Base-by-base conservation (phyloP, 768 basidiomycete species). In the Tulasnella sp. region DNA sequence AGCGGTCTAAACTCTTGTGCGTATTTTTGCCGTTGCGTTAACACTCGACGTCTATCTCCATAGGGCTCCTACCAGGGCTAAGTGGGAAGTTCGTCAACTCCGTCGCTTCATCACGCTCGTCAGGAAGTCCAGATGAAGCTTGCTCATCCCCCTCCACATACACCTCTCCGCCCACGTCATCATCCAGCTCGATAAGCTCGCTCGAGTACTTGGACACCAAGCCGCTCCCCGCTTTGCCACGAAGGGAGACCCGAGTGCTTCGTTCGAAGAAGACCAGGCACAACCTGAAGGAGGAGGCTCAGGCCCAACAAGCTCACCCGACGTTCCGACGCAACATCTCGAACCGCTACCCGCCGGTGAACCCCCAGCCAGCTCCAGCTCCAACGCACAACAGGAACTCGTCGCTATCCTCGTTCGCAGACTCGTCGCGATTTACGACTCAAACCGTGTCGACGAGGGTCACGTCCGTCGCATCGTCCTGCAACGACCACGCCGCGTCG, bases 301-400 rank as follows among this genome's bases (percentile, higher is more conserved):
- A n/a, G n/a, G n/a, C n/a, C 26, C 69, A 36, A 14, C 47, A n/a
- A 70, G 5, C 32, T 9, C 17, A 7, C 19, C 1, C 8, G 34
- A 1, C 64, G 41, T 35, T 70, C 37, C 69, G 47, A 35, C 69
- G 69, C 26, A 70, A 52, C 35, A 35, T 70, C 32, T 44, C 69
- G 42, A 70, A 39, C 47, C 47, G 67, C 0, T 68, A 68, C 29
- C 67, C 67, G 5, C 39, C 67, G 19, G 41, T 35, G n/a, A 14
- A 19, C 26, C 11, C 64, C 7, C 22, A 36, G 26, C 2, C 26
- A 3, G 5, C 29, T 2, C 44, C 69, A 40, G 19, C n/a, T n/a
- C n/a, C n/a, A n/a, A n/a, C 35, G 26, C 71, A 72, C 39, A 63
- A 64, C 62, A n/a, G 71, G 8, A 66, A 72, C 26, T 72, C 71